Evolutionary conservation across 495 filamentous ascomycete species (phyloP).

Genomic region (Penicillium samsonianum): DNA sequence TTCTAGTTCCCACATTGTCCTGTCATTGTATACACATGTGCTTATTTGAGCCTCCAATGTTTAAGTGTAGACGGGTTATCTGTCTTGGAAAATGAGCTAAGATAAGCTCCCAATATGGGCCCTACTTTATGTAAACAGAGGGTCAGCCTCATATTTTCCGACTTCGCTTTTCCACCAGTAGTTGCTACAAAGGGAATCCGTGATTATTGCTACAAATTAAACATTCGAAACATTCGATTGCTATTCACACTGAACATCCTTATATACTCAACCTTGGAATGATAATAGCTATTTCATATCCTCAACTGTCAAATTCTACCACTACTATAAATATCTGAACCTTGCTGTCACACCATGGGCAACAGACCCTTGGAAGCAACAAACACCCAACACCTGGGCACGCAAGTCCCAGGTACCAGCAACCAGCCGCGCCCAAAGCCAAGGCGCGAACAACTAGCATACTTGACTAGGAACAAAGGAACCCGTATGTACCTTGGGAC

Average conservation of each 20-base stretch:
- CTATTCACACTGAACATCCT: background rate
- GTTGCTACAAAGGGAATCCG: background rate
- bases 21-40: background rate
- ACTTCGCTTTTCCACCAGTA: background rate
- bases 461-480: constrained; percentile 3
- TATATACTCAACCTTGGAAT: background rate
- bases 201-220: background rate
- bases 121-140: background rate
- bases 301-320: background rate
- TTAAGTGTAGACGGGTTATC: background rate
- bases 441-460: constrained; percentile 2
- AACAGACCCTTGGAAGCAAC: constrained; percentile 14
- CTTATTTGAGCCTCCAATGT: background rate
- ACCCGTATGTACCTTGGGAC: background rate
- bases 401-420: constrained; percentile 25
- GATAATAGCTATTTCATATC: background rate
- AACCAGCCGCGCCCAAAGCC: background rate
- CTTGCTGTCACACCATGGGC: constrained; percentile 12
- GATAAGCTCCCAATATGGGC: background rate
- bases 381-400: background rate
- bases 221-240: background rate
- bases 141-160: background rate
- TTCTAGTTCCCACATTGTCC: no score
- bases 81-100: background rate
- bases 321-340: background rate